phyloP scores from a whole-genome alignment of 176 grass and related monocot species.

The Carex kokanica region DNA sequence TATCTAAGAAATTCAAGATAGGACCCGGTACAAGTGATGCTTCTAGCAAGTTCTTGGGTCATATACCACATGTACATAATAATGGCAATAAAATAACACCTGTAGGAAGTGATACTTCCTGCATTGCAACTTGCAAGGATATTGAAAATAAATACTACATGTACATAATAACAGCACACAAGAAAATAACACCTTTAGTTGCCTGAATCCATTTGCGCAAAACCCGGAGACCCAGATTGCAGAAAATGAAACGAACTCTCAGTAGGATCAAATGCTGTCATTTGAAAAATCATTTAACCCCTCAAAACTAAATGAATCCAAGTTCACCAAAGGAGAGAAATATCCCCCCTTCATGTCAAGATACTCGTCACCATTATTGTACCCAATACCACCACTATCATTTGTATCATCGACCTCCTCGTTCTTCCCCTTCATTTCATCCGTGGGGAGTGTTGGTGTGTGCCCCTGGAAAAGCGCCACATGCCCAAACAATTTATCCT shows the following conservation, averaged over 20 bases:
- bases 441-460: conserved; percentile 40
- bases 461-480: conserved; percentile 74
- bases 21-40: neutral
- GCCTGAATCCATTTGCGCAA: conserved; percentile 66
- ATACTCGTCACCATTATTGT: conserved; percentile 33
- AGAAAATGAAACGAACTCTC: conserved; percentile 31
- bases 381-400: neutral
- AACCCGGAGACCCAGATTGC: conserved; percentile 34
- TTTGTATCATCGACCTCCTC: conserved; percentile 19
- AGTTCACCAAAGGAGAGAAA: conserved; percentile 32
- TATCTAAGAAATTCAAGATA: neutral
- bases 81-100: too few species aligned
- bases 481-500: conserved; percentile 78
- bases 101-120: neutral
- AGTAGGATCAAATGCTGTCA: conserved; percentile 8
- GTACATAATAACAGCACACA: neutral
- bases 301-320: conserved; percentile 43
- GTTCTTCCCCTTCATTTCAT: conserved; percentile 36
- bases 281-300: conserved; percentile 30
- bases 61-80: neutral
- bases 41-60: neutral
- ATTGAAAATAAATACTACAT: neutral
- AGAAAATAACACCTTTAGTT: conserved; percentile 1
- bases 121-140: neutral
- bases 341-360: conserved; percentile 44